Percentiles rank a stretch among this genome's conserved stretches.
Conservation (phyloP, 371 early-diverging fungal species). For the Mortierella sp. region DNA sequence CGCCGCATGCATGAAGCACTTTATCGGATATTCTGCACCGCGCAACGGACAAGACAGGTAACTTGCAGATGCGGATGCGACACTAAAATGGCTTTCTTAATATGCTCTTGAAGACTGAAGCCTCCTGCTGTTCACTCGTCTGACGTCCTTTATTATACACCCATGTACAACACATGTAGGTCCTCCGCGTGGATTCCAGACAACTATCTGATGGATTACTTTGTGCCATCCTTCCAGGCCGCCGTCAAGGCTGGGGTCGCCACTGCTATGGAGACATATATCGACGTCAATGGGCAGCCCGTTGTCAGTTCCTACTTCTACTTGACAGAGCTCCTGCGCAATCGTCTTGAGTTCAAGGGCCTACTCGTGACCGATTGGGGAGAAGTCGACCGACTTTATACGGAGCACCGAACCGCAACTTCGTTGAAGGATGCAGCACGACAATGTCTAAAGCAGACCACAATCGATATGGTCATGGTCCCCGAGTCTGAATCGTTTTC, state of each 20-base stretch:
- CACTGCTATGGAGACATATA: conserved; percentile 77
- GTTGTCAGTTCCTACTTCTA: conserved; percentile 68
- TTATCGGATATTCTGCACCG: conserved; percentile 61
- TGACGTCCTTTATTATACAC: not conserved
- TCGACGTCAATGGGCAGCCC: conserved; percentile 74
- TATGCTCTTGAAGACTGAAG: no score
- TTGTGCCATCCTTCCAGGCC: conserved; percentile 71
- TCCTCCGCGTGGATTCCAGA: conserved; percentile 65
- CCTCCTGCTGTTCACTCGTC: no score
- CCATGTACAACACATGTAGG: conserved; percentile 1
- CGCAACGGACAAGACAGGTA: conserved; percentile 72
- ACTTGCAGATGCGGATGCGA: not conserved
- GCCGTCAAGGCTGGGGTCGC: conserved; percentile 75
- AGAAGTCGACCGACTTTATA: conserved; percentile 69
- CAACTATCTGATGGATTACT: conserved; percentile 69
- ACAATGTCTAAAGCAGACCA: conserved; percentile 62
- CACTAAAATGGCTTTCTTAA: no score
- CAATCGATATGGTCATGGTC: conserved; percentile 77
- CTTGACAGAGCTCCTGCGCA: conserved; percentile 64
- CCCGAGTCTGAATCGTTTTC: conserved; percentile 64
- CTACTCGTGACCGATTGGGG: conserved; percentile 77
- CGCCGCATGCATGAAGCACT: conserved; percentile 67
- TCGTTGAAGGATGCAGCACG: conserved; percentile 60
- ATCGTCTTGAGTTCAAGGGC: conserved; percentile 69
- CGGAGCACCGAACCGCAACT: conserved; percentile 61